Evolutionary conservation across 208 protist genomes (phyloP).

Genomic region (Pavlovales sp.): DNA sequence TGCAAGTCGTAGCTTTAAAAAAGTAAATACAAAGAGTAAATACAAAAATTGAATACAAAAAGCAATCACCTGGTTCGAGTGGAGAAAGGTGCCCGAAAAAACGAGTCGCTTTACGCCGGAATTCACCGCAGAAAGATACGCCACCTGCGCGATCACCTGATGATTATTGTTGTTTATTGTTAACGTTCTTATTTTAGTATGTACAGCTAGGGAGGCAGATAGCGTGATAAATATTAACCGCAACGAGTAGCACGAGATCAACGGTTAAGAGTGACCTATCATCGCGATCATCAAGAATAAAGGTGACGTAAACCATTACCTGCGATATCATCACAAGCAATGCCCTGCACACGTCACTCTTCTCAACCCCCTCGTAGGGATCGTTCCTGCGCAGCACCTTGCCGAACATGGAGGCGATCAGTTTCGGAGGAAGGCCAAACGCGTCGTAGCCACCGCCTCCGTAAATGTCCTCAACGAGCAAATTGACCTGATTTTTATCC

Average conservation of each 20-base stretch:
- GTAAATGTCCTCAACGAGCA: slow-evolving; percentile 96
- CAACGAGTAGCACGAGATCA: no score
- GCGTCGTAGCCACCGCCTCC: slow-evolving; percentile 74
- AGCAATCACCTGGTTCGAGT: no score
- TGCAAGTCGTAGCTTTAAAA: no score
- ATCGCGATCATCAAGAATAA: no score
- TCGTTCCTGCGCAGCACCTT: slow-evolving; percentile 37
- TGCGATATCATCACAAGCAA: slow-evolving; percentile 29
- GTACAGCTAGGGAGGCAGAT: no score
- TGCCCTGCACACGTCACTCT: neutral
- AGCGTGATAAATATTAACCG: no score
- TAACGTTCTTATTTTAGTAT: no score
- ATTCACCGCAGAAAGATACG: neutral
- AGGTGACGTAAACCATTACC: no score
- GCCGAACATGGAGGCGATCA: slow-evolving; percentile 66
- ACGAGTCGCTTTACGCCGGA: neutral
- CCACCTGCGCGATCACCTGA: neutral
- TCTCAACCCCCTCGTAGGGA: neutral
- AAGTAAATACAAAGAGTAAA: no score
- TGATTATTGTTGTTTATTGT: no score
- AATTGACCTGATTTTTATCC: slow-evolving; percentile 91
- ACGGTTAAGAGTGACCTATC: no score
- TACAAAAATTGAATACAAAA: no score
- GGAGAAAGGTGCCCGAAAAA: neutral
- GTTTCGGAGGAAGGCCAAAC: slow-evolving; percentile 61